Conservation (phyloP, 352 stramenopile species). For the Phytophthora rubi region DNA sequence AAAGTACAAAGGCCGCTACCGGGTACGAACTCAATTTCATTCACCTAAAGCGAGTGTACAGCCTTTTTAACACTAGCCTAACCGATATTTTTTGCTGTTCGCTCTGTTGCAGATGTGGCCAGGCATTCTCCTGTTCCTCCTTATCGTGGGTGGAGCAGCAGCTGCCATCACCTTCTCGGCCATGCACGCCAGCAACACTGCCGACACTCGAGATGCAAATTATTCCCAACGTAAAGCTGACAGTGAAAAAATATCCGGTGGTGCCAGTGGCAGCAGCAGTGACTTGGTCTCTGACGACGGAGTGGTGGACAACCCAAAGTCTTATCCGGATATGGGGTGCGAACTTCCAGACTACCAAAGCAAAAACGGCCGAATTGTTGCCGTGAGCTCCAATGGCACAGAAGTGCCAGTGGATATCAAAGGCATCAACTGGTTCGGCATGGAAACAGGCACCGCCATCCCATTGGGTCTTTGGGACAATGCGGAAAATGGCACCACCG, state of each 20-base stretch:
- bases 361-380: conserved; percentile 70
- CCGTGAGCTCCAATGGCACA: conserved; percentile 57
- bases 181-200: conserved; percentile 25
- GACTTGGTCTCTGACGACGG: conserved; percentile 74
- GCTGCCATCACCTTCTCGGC: conserved; percentile 42
- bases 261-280: conserved; percentile 34
- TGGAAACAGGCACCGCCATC: conserved; percentile 73
- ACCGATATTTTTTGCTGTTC: conserved; percentile 2
- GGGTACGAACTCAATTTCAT: conserved; percentile 28
- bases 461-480: conserved; percentile 80
- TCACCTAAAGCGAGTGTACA: conserved; percentile 7
- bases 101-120: conserved; percentile 45
- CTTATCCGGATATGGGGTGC: conserved; percentile 68
- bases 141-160: conserved; percentile 40
- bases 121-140: conserved; percentile 45
- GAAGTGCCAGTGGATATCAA: conserved; percentile 63
- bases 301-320: conserved; percentile 73
- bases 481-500: conserved; percentile 69
- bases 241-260: conserved; percentile 25
- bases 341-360: conserved; percentile 74
- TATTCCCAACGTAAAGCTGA: conserved; percentile 38
- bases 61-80: neutral
- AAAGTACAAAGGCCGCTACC: conserved; percentile 64
- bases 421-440: conserved; percentile 80
- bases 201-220: conserved; percentile 21